A percentile compares a stretch with the other conserved stretches of the same genome.
phyloP scores from a whole-genome alignment of 2,329 filamentous ascomycete species.

The Geosmithia putterillii region DNA sequence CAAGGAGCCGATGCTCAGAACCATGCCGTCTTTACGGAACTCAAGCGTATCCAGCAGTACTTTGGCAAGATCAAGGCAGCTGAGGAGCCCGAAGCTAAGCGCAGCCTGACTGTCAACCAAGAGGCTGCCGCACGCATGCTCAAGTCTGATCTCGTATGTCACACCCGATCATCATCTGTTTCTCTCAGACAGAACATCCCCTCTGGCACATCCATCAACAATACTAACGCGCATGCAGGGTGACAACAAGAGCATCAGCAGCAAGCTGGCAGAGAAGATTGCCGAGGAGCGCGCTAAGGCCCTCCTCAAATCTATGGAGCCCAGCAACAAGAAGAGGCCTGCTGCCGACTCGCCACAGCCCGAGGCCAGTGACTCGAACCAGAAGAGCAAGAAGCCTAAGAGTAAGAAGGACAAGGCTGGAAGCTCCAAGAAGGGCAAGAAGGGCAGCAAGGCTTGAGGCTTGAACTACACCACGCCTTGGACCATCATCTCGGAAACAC shows the following conservation, averaged over 20 bases:
- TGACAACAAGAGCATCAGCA: constrained; percentile 38
- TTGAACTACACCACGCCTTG: background rate
- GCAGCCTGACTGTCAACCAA: constrained; percentile 50
- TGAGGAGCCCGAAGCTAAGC: constrained; percentile 46
- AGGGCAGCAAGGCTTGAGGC: background rate
- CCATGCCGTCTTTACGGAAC: constrained; percentile 75
- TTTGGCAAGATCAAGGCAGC: constrained; percentile 79
- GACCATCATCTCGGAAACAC: background rate
- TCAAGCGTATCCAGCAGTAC: constrained; percentile 79
- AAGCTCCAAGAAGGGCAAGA: constrained; percentile 10
- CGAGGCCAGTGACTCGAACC: constrained; percentile 7
- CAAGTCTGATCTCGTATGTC: constrained; percentile 62
- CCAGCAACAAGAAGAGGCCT: constrained; percentile 31
- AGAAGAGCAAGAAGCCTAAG: constrained; percentile 18
- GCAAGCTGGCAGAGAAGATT: constrained; percentile 41
- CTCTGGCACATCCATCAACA: background rate
- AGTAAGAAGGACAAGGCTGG: constrained; percentile 17
- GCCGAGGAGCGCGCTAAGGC: constrained; percentile 43
- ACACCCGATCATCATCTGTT: background rate
- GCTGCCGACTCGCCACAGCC: constrained; percentile 17
- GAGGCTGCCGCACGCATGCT: constrained; percentile 72
- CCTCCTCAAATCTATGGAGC: constrained; percentile 29
- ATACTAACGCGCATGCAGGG: constrained; percentile 15
- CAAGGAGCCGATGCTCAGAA: constrained; percentile 71
- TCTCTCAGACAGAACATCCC: background rate